Percentiles rank a stretch among this genome's conserved stretches.
These are phyloP conservation scores for Magnolia officinalis DNA, from an alignment of 164 flowering plant genomes.

Conservation along the genomic window DNA sequence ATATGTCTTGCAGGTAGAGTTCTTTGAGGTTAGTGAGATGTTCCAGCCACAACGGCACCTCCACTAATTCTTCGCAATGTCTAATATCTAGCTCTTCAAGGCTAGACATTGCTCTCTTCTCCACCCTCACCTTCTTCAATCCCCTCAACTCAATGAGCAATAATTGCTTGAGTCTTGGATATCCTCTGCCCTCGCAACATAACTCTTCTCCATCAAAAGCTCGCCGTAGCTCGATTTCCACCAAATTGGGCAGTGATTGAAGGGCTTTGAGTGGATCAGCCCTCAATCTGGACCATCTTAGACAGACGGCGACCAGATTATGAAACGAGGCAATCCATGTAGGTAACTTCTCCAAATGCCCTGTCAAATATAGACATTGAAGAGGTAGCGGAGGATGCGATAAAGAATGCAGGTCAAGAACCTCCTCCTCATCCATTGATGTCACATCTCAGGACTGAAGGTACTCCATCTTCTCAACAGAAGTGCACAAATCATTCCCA, in stretches of 20 bases:
- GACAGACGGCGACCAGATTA: background rate
- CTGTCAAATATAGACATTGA: background rate
- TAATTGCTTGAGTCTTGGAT: background rate
- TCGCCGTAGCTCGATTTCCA: background rate
- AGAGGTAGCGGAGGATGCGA: conserved; percentile 1
- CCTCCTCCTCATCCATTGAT: conserved; percentile 19
- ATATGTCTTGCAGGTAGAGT: background rate
- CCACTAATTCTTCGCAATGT: background rate
- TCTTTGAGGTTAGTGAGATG: background rate
- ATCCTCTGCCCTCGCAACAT: background rate
- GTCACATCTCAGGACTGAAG: conserved; percentile 25
- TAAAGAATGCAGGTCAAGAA: conserved; percentile 23
- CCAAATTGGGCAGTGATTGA: background rate
- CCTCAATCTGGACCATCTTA: background rate
- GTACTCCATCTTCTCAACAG: conserved; percentile 29
- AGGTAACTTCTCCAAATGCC: background rate
- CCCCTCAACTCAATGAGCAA: background rate
- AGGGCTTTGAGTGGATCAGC: background rate
- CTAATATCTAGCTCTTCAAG: background rate
- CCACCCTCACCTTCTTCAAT: background rate
- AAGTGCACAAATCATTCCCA: conserved; percentile 26
- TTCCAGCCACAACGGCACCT: background rate
- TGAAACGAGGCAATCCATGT: background rate
- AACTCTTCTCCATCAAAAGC: background rate
- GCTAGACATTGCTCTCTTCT: background rate